phyloP scores from a whole-genome alignment of 83 land plant genomes.

The Picea mariana region DNA sequence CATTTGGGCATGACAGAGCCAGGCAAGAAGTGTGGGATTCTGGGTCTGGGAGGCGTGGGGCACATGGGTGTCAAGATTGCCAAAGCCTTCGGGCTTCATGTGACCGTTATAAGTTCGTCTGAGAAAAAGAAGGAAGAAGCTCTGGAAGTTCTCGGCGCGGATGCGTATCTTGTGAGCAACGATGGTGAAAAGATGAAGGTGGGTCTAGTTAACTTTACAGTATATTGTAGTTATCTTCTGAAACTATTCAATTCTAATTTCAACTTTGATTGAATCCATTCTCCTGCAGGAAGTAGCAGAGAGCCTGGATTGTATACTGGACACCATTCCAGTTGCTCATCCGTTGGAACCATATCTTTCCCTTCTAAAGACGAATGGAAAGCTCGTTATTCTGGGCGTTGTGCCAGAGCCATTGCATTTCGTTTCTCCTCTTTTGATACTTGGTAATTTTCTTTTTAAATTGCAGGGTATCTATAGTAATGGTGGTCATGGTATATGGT shows the following conservation, averaged over 20 bases:
- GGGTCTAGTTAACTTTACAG: not conserved
- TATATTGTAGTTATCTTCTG: not conserved
- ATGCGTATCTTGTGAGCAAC: slow-evolving; percentile 77
- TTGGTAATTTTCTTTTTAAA: slow-evolving; percentile 29
- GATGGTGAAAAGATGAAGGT: slow-evolving; percentile 62
- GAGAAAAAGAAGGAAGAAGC: slow-evolving; percentile 78
- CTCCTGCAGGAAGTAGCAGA: slow-evolving; percentile 34
- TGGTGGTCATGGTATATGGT: too few relatives aligned
- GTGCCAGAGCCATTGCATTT: slow-evolving; percentile 61
- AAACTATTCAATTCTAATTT: too few relatives aligned
- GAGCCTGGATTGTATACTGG: slow-evolving; percentile 68
- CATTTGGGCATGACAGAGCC: slow-evolving; percentile 60
- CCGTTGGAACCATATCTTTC: too few relatives aligned
- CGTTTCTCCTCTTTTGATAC: slow-evolving; percentile 51
- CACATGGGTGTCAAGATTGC: slow-evolving; percentile 96
- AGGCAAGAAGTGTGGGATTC: slow-evolving; percentile 70
- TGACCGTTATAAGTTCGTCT: slow-evolving; percentile 91
- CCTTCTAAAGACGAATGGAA: too few relatives aligned
- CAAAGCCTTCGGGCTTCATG: slow-evolving; percentile 93
- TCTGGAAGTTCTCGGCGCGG: slow-evolving; percentile 79
- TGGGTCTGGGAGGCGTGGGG: slow-evolving; percentile 98
- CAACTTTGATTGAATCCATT: not conserved
- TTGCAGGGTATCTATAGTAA: too few relatives aligned
- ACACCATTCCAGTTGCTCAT: too few relatives aligned
- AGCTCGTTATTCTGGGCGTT: too few relatives aligned